These are phyloP conservation scores for Ustilago loliicola DNA, from an alignment of 1,284 basidiomycete species.

Conservation along the genomic window DNA sequence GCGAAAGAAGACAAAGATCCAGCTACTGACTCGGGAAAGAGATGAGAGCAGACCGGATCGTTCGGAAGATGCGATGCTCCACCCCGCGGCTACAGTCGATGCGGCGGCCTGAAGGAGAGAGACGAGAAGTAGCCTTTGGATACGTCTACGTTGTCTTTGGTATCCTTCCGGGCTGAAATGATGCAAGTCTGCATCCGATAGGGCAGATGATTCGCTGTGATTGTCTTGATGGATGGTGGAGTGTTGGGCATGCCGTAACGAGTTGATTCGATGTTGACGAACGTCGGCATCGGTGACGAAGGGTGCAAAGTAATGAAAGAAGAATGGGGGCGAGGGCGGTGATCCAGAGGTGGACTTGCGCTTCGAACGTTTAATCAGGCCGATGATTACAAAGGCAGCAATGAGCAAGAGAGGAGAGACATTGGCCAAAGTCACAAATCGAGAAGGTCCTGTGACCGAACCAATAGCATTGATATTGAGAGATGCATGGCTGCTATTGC, in stretches of 20 bases:
- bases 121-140: conserved; percentile 22
- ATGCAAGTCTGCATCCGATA: background rate
- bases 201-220: background rate
- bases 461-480: background rate
- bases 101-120: conserved; percentile 22
- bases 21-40: conserved; percentile 14
- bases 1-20: conserved; percentile 27
- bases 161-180: conserved; percentile 14
- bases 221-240: background rate
- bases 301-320: conserved; percentile 30
- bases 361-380: background rate
- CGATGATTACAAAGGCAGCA: background rate
- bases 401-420: conserved; percentile 19
- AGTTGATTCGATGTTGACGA: conserved; percentile 17
- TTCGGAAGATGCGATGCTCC: background rate
- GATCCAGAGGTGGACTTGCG: background rate
- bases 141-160: conserved; percentile 25
- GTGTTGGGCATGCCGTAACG: background rate
- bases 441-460: background rate
- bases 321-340: background rate
- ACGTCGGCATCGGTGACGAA: conserved; percentile 44
- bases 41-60: background rate
- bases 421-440: conserved; percentile 2
- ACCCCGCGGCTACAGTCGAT: conserved; percentile 8
- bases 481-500: background rate